phyloP scores from a whole-genome alignment of 2,329 filamentous ascomycete species.

The Catunica adiposa region DNA sequence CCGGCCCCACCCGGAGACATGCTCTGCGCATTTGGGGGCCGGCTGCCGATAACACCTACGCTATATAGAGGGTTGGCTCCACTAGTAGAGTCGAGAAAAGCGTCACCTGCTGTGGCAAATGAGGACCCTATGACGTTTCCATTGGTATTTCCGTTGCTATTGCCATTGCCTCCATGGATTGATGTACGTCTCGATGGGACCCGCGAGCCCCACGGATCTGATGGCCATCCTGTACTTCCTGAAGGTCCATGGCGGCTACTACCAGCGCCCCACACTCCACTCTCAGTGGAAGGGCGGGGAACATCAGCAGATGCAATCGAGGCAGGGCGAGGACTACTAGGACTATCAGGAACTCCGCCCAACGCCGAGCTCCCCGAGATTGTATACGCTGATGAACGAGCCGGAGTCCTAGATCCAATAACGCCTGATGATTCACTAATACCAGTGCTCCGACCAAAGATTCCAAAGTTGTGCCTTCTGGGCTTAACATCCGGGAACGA shows the following conservation, averaged over 20 bases:
- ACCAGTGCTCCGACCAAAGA: slow-evolving; percentile 41
- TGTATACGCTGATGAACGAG: slow-evolving; percentile 23
- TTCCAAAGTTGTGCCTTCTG: slow-evolving; percentile 30
- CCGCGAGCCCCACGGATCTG: slow-evolving; percentile 38
- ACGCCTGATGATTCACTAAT: slow-evolving; percentile 25
- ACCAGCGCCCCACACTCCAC: slow-evolving; percentile 50
- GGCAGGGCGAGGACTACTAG: slow-evolving; percentile 45
- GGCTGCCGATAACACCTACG: slow-evolving; percentile 64
- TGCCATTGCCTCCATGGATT: slow-evolving; percentile 59
- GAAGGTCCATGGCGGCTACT: slow-evolving; percentile 28
- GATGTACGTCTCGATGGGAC: slow-evolving; percentile 69
- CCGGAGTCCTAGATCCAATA: slow-evolving; percentile 7
- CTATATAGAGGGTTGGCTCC: slow-evolving; percentile 33
- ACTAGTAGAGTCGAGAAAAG: slow-evolving; percentile 43
- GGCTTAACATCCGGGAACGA: slow-evolving; percentile 22
- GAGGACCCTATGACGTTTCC: slow-evolving; percentile 2
- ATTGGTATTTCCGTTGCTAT: no score
- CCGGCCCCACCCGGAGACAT: slow-evolving; percentile 35
- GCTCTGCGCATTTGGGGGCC: slow-evolving; percentile 31
- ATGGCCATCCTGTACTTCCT: slow-evolving; percentile 51
- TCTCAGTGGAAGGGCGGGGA: slow-evolving; percentile 64
- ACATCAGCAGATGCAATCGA: slow-evolving; percentile 55
- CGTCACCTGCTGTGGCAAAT: slow-evolving; percentile 43
- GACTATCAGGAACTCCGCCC: slow-evolving; percentile 37
- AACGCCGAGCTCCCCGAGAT: slow-evolving; percentile 33